Percentiles rank a stretch among this genome's conserved stretches.
These are phyloP conservation scores for Aspergillus flavus DNA, from an alignment of 2,329 filamentous ascomycete genomes.

Conservation along the genomic window DNA sequence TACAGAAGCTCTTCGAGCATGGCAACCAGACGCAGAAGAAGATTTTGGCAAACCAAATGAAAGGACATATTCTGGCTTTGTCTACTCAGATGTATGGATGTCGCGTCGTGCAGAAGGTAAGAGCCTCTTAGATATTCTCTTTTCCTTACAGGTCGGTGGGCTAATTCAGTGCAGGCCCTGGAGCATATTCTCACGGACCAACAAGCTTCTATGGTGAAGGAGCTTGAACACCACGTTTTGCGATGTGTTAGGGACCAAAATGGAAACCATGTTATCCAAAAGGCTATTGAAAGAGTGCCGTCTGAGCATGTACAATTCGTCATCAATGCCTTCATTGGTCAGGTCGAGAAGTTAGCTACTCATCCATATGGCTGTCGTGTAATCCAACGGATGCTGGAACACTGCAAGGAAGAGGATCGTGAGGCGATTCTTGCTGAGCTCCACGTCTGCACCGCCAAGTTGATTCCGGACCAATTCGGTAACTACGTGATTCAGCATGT, in stretches of 20 bases:
- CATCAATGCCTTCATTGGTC: conserved; percentile 74
- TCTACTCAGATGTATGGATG: conserved; percentile 92
- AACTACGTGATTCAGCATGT: conserved; percentile 97
- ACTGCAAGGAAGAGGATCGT: conserved; percentile 73
- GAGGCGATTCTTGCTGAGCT: conserved; percentile 76
- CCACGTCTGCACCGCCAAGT: conserved; percentile 67
- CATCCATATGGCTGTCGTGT: conserved; percentile 91
- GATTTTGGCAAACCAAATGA: conserved; percentile 82
- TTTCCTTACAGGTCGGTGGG: not conserved
- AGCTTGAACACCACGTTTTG: conserved; percentile 75
- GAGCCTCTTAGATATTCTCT: conserved; percentile 3
- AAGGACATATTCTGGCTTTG: conserved; percentile 75
- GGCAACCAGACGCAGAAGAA: conserved; percentile 93
- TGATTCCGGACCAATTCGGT: conserved; percentile 86
- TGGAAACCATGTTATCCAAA: conserved; percentile 96
- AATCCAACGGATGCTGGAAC: conserved; percentile 87
- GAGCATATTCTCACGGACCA: conserved; percentile 92
- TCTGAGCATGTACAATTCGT: conserved; percentile 81
- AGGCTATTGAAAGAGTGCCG: conserved; percentile 81
- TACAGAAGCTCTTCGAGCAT: conserved; percentile 97
- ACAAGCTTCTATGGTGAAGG: conserved; percentile 79
- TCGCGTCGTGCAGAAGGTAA: conserved; percentile 89
- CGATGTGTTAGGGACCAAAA: conserved; percentile 83
- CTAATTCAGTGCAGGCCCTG: conserved; percentile 65
- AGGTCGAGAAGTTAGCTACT: conserved; percentile 72